Conservation (phyloP, 116 monocot species). For the Dioscorea cayenensis region DNA sequence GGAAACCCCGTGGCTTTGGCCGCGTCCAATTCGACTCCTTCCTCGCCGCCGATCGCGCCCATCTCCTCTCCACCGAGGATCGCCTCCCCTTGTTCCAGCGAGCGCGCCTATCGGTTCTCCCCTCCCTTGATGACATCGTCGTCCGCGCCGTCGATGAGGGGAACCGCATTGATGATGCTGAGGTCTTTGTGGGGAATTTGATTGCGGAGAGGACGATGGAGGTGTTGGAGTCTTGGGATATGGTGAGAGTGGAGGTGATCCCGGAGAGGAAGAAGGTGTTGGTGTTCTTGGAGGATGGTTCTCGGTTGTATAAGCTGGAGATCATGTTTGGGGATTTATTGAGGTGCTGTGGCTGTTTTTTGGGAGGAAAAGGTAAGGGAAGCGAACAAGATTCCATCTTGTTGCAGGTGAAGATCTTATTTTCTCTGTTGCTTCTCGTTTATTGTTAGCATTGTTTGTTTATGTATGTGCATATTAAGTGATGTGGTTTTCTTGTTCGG, state of each 20-base stretch:
- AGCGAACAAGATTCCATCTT: conserved; percentile 36
- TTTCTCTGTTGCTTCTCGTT: neutral
- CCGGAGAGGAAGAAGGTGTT: conserved; percentile 57
- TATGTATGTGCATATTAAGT: no score
- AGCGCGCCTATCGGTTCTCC: conserved; percentile 23
- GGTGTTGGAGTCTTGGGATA: conserved; percentile 50
- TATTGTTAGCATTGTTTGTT: neutral
- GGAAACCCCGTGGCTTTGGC: conserved; percentile 59
- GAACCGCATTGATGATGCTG: conserved; percentile 22
- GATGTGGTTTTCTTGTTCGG: neutral
- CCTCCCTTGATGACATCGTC: conserved; percentile 45
- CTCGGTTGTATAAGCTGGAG: conserved; percentile 55
- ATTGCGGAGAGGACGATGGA: conserved; percentile 37
- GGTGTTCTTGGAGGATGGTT: conserved; percentile 31
- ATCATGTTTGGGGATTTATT: conserved; percentile 46
- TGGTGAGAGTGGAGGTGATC: conserved; percentile 56
- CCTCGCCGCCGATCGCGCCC: conserved; percentile 34
- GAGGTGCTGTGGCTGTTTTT: conserved; percentile 32
- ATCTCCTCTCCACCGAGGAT: conserved; percentile 12
- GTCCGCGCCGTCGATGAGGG: conserved; percentile 23
- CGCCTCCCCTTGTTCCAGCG: conserved; percentile 41
- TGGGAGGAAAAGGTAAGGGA: conserved; percentile 4
- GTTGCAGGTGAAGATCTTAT: conserved; percentile 38
- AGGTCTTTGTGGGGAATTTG: conserved; percentile 42
- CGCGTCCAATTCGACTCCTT: conserved; percentile 71